Conservation (phyloP, 1,139 yeast species). For the Geotrichum aggregatum region DNA sequence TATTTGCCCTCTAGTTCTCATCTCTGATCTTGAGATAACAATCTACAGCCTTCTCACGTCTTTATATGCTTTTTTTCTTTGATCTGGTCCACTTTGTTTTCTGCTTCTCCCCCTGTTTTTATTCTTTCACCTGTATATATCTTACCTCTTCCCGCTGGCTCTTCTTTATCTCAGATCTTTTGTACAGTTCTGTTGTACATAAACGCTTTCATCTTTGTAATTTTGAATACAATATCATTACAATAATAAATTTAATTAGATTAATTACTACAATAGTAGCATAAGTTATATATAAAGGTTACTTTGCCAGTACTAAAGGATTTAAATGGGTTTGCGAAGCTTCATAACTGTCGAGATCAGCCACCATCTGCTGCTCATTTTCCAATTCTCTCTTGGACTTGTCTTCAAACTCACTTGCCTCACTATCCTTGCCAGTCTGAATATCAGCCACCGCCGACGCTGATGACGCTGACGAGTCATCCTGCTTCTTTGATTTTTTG, state of each 20-base stretch:
- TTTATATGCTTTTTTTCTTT: not conserved
- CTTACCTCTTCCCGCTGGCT: not conserved
- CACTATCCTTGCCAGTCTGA: not conserved
- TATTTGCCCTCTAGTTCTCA: no score
- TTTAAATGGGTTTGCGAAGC: not conserved
- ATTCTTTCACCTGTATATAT: not conserved
- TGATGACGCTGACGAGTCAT: no score
- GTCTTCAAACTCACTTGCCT: not conserved
- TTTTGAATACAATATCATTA: not conserved
- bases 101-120: not conserved
- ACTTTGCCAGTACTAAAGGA: not conserved
- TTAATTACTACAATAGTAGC: no score
- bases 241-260: not conserved
- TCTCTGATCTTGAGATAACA: not conserved
- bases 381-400: not conserved
- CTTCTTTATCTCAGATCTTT: not conserved
- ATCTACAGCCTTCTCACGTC: not conserved
- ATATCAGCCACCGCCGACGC: conserved; percentile 26
- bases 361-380: not conserved
- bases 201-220: not conserved
- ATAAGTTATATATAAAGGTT: not conserved
- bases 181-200: no score
- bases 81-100: no score
- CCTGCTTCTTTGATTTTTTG: not conserved
- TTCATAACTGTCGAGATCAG: not conserved